Conservation (phyloP, 192 early-diverging fungal species). For the Lunasporangiospora selenospora region DNA sequence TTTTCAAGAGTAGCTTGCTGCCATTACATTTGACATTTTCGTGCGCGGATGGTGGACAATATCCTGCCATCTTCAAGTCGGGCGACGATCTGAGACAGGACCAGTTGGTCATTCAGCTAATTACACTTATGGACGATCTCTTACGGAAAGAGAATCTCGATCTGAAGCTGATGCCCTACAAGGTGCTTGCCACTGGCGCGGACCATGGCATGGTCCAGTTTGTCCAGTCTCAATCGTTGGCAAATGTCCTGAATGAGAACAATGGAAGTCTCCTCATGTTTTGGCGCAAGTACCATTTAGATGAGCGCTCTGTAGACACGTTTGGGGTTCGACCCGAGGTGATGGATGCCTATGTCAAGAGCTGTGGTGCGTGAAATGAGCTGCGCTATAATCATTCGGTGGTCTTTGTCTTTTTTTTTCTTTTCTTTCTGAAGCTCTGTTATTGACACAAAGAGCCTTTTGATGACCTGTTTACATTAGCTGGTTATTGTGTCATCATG, state of each 20-base stretch:
- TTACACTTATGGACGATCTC: constrained; percentile 96
- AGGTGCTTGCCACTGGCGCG: constrained; percentile 92
- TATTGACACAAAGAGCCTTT: constrained; percentile 4
- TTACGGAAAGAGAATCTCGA: constrained; percentile 97
- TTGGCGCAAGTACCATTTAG: constrained; percentile 76
- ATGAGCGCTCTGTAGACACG: constrained; percentile 59
- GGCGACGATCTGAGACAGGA: constrained; percentile 99
- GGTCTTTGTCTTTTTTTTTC: constrained; percentile 8
- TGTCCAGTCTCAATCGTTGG: constrained; percentile 88
- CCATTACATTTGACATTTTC: constrained; percentile 90
- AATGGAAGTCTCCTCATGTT: constrained; percentile 83
- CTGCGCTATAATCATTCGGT: neutral
- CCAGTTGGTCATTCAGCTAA: constrained; percentile 97
- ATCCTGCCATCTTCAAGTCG: constrained; percentile 96
- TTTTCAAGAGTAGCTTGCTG: constrained; percentile 92
- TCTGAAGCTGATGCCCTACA: constrained; percentile 91
- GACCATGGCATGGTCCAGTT: constrained; percentile 98
- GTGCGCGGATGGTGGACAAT: constrained; percentile 84
- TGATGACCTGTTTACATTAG: constrained; percentile 47
- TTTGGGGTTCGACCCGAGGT: constrained; percentile 75
- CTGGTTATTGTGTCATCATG: constrained; percentile 99
- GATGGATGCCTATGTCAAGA: constrained; percentile 96
- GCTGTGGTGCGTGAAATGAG: constrained; percentile 73
- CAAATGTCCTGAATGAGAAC: constrained; percentile 87
- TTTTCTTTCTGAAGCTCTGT: neutral